Conservation (phyloP, 2,329 filamentous ascomycete species). For the Eurotiales sp. region DNA sequence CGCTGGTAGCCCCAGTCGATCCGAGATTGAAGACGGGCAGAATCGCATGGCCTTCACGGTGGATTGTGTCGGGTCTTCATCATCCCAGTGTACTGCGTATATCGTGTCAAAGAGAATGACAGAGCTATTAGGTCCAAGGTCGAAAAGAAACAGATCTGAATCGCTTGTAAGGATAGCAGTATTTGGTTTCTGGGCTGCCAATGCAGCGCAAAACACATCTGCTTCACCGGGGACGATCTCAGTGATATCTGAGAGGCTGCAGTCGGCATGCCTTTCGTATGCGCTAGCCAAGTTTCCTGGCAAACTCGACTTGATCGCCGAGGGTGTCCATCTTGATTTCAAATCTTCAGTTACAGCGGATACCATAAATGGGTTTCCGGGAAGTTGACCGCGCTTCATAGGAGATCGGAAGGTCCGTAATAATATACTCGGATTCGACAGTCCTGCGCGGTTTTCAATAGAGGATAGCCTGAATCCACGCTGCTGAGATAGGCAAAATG, state of each 20-base stretch:
- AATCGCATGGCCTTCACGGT: conserved; percentile 33
- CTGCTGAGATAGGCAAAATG: conserved; percentile 40
- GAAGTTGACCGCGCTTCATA: conserved; percentile 34
- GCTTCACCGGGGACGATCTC: conserved; percentile 77
- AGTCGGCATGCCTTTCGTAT: conserved; percentile 17
- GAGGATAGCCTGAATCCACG: conserved; percentile 23
- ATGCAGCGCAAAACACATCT: conserved; percentile 71
- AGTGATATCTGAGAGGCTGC: conserved; percentile 32
- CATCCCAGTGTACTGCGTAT: conserved; percentile 28
- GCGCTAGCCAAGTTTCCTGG: conserved; percentile 18
- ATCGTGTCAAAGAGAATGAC: conserved; percentile 69
- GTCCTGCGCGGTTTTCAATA: not conserved
- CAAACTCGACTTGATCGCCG: conserved; percentile 20
- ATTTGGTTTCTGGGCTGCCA: conserved; percentile 51
- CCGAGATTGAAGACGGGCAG: conserved; percentile 33
- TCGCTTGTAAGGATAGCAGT: conserved; percentile 73
- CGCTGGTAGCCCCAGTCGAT: conserved; percentile 30
- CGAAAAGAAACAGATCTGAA: conserved; percentile 76
- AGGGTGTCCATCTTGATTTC: conserved; percentile 40
- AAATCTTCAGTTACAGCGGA: conserved; percentile 72
- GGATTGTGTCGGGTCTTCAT: conserved; percentile 14
- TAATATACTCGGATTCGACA: conserved; percentile 21
- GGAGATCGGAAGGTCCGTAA: conserved; percentile 25
- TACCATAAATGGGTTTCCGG: conserved; percentile 68
- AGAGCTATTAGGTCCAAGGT: conserved; percentile 58